Evolutionary conservation across 2,329 filamentous ascomycete species (phyloP).

Genomic region (Trichophyton verrucosum): DNA sequence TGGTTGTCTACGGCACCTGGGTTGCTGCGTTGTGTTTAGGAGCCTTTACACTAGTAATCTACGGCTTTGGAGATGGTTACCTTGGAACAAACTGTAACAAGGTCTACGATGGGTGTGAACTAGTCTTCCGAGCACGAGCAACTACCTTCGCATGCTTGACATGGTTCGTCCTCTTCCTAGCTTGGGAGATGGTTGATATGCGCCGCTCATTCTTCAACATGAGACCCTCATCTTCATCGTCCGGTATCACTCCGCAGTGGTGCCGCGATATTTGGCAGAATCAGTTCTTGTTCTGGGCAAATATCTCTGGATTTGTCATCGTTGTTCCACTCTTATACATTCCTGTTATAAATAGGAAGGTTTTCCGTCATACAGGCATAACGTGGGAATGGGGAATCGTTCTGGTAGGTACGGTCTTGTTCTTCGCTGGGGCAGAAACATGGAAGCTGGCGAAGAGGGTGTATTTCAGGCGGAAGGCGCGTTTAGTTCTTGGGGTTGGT

Average conservation of each 20-base stretch:
- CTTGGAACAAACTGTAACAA: slow-evolving; percentile 52
- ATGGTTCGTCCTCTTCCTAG: slow-evolving; percentile 65
- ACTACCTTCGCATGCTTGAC: slow-evolving; percentile 63
- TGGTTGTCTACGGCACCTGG: slow-evolving; percentile 66
- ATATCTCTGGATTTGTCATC: slow-evolving; percentile 44
- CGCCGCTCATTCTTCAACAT: slow-evolving; percentile 63
- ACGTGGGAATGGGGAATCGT: slow-evolving; percentile 59
- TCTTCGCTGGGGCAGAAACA: slow-evolving; percentile 50
- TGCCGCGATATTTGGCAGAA: slow-evolving; percentile 57
- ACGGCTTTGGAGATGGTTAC: slow-evolving; percentile 46
- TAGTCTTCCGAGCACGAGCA: slow-evolving; percentile 57
- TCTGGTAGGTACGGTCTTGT: slow-evolving; percentile 48
- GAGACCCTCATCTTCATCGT: slow-evolving; percentile 38
- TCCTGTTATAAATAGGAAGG: slow-evolving; percentile 50
- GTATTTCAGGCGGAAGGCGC: slow-evolving; percentile 26
- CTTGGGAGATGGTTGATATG: slow-evolving; percentile 65
- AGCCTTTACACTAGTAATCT: slow-evolving; percentile 53
- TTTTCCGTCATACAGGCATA: slow-evolving; percentile 55
- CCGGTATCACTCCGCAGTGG: slow-evolving; percentile 38
- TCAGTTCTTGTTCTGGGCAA: slow-evolving; percentile 57
- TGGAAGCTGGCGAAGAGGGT: slow-evolving; percentile 57
- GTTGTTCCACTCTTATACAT: slow-evolving; percentile 54
- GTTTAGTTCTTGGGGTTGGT: background rate
- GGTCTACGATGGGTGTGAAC: slow-evolving; percentile 43
- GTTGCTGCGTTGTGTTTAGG: slow-evolving; percentile 58